Base-by-base conservation (phyloP, 2,329 filamentous ascomycete species). In the Mariannaea elegans region DNA sequence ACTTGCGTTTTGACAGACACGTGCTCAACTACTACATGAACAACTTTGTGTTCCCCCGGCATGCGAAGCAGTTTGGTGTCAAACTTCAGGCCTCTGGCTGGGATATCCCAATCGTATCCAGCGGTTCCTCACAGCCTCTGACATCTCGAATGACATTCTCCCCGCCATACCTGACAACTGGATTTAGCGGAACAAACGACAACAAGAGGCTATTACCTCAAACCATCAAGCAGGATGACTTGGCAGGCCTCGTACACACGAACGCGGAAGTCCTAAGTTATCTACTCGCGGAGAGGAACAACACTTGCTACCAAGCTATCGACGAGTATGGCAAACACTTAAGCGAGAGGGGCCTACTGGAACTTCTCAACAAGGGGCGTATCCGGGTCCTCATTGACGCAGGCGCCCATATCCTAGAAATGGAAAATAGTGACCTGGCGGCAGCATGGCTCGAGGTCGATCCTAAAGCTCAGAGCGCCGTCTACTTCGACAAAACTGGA, bases 151-250 rank as follows among this genome's bases (percentile, higher is more conserved):
- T 23, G 4, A 7, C n/a, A n/a, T 34, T 14, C 2, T 19, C 34
- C 19, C 7, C 19, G 19, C 13, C 18, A 3, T 3, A 10, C 38
- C 32, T 81, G 2, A 90, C 88, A 0, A 91, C 88, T 0, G 90
- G 90, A 0, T 93, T 93, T 69, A 90, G 86, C 7, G 90, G 90
- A 0, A 92, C 90, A 0, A 92, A 90, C 42, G 90, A 92, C 67
- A 87, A 84, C 18, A 79, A 82, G 34, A 76, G 74, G 0, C 77
- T 90, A 31, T 73, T 92, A 0, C 90, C 90, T 0, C 71, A 87
- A n/a, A 86, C 80, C 0, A 85, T 92, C 18, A 71, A 76, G 18
- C 88, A 92, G 50, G 73, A 84, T 0, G 88, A 92, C 59, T 77
- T 92, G 0, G 74, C 78, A 0, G 72, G 77, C 0, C 77, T 90